Base-by-base conservation (phyloP, 2,329 filamentous ascomycete genomes). In the Cladorrhinum sp. region DNA sequence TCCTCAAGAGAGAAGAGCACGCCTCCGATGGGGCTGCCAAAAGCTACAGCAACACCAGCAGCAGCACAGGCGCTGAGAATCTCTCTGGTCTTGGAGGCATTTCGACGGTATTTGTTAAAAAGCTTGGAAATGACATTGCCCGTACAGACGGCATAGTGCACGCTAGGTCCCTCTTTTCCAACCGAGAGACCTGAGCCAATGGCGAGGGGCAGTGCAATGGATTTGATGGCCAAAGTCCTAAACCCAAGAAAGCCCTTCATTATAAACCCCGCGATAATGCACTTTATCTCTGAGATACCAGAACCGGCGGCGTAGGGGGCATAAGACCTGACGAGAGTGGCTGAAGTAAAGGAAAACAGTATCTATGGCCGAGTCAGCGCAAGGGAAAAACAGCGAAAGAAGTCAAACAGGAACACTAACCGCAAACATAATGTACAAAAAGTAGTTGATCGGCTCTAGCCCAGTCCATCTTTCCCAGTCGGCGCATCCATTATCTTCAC, bases 211-310 rank as follows among this genome's bases (percentile, higher is more conserved):
- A 99, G 79, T 23, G 90, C 91, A 58, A 98, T 85, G 0, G 92
- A 96, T 77, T 99, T 99, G 77, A 99, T 98, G 62, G 95, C 75
- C 29, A 99, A 79, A 4, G 95, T 98, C 85, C 92, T 92, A 68
- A 89, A 88, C 20, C 93, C 92, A 16, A 99, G 82, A 71, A 99
- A 99, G 0, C 93, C 95, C 76, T 98, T 97, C 95, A 99, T 99
- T 54, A 98, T 91, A 73, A 99, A 99, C 2, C 95, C 95, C 3
- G 93, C 95, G 71, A 99, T 96, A 72, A 99, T 98, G 76, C 92
- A 96, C 76, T 99, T 99, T 81, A 99, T 99, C 78, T 99, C 95
- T 12, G 92, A 97, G 61, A 99, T 99, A 45, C 95, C 95, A 12
- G 92, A 96, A 16, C 95, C 95, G 32, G 95, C 95, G 10, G 95